Evolutionary conservation across 1,284 basidiomycete species (phyloP), one percentile per base, ranked within the genome.

Genomic region (Rhodotorula sp.): DNA sequence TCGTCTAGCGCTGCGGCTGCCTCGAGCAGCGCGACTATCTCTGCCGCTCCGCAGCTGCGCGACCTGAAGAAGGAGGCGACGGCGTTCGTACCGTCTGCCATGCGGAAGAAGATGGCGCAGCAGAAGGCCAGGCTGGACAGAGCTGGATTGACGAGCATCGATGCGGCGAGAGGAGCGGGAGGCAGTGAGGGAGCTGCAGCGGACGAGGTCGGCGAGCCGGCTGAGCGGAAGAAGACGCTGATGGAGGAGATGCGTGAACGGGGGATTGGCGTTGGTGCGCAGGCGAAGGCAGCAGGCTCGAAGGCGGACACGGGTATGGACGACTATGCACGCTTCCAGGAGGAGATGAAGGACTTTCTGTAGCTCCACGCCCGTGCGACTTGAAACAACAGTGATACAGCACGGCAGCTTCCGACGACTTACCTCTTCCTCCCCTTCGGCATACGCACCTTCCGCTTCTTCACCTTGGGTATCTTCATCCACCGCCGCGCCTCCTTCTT

Each of bases 31-130:
- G 90, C 90, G 2, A 89, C 86, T 2, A 87, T 95, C 64, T 88
- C 86, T 24, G 92, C 92, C 1, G 91, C 84, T 59, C 92, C 94
- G 2, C 84, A 92, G 77, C 80, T 97, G 56, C 89, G 93, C 30
- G 91, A 97, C 79, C 84, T 96, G 74, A 92, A 92, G 82, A 93
- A 92, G 79, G 93, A 97, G 79, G 88, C 89, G 13, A 94, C 91
- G 0, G 86, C 90, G 0, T 96, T 97, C 77, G 87, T 95, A 2
- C 93, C 93, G 1, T 74, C 64, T 2, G 53, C 56, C 17, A 65
- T 72, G 63, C 51, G 70, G 13, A 63, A 61, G n/a, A 72, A 71
- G 44, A 46, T 64, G 47, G 64, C 66, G 29, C 32, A 60, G 20
- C 51, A 65, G 24, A 59, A 62, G 48, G 62, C 61, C 52, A 48